These are phyloP conservation scores for Camellia japonica DNA, from an alignment of 148 eudicot genomes.

Conservation along the genomic window DNA sequence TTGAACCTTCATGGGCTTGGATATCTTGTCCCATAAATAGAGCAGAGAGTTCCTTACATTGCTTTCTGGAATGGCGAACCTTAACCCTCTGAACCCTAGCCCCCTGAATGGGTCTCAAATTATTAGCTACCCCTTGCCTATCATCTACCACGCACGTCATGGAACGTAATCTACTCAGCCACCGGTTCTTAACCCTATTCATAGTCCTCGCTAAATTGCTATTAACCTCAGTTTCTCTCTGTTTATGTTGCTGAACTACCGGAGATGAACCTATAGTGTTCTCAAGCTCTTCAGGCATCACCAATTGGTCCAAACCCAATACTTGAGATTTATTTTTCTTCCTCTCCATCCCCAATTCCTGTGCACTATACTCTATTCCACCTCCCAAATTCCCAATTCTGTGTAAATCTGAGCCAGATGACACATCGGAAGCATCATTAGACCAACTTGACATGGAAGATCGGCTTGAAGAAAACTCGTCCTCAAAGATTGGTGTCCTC, in stretches of 20 bases:
- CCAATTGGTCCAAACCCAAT: slow-evolving; percentile 12
- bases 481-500: slow-evolving; percentile 33
- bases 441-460: slow-evolving; percentile 45
- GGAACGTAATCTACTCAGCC: slow-evolving; percentile 55
- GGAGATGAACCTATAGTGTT: slow-evolving; percentile 33
- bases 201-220: slow-evolving; percentile 19
- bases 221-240: slow-evolving; percentile 21
- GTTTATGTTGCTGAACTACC: slow-evolving; percentile 22
- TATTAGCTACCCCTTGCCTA: slow-evolving; percentile 27
- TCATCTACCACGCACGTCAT: slow-evolving; percentile 48
- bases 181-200: slow-evolving; percentile 52
- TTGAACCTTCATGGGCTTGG: slow-evolving; percentile 82
- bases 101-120: slow-evolving; percentile 22
- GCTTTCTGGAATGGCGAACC: slow-evolving; percentile 57
- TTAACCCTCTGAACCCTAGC: slow-evolving; percentile 53
- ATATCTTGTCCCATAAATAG: slow-evolving; percentile 76
- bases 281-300: slow-evolving; percentile 18
- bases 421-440: slow-evolving; percentile 27
- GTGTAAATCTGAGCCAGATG: slow-evolving; percentile 19
- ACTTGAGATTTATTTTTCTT: slow-evolving; percentile 14
- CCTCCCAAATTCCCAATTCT: slow-evolving; percentile 21
- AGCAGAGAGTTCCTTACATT: slow-evolving; percentile 72
- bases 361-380: slow-evolving; percentile 23
- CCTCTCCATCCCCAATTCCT: slow-evolving; percentile 18
- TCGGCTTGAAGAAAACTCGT: slow-evolving; percentile 47